Evolutionary conservation across 768 basidiomycete genomes (phyloP).

Genomic region (Clitopilus passeckerianus): DNA sequence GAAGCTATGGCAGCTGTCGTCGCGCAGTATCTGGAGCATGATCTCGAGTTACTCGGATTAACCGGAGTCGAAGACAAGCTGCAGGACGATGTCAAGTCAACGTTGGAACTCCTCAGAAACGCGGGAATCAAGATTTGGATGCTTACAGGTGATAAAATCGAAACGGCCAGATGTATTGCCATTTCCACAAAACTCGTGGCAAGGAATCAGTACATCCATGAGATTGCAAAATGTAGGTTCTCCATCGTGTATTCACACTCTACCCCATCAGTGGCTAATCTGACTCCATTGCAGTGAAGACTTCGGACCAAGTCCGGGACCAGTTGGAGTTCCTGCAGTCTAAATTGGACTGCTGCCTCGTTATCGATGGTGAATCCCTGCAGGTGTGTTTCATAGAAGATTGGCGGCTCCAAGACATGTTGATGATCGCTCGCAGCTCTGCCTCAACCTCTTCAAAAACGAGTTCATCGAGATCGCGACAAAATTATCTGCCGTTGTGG

Average conservation of each 20-base stretch:
- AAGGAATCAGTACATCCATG: slow-evolving; percentile 95
- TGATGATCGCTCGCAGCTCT: slow-evolving; percentile 53
- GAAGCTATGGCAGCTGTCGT: slow-evolving; percentile 79
- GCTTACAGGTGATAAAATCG: slow-evolving; percentile 98
- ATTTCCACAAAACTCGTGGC: slow-evolving; percentile 96
- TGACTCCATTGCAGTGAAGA: slow-evolving; percentile 59
- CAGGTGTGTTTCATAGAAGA: slow-evolving; percentile 48
- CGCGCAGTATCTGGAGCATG: slow-evolving; percentile 73
- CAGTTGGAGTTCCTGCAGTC: slow-evolving; percentile 91
- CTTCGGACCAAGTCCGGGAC: slow-evolving; percentile 75
- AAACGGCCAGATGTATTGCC: slow-evolving; percentile 97
- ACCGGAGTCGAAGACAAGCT: slow-evolving; percentile 99
- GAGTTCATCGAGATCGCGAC: slow-evolving; percentile 97
- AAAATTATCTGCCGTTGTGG: slow-evolving; percentile 93
- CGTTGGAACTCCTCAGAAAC: slow-evolving; percentile 88
- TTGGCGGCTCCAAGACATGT: background rate
- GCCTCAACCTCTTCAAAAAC: slow-evolving; percentile 82
- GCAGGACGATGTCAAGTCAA: slow-evolving; percentile 94
- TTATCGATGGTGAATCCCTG: slow-evolving; percentile 96
- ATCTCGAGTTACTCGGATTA: slow-evolving; percentile 86
- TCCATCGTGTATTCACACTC: background rate
- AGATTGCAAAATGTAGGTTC: slow-evolving; percentile 79
- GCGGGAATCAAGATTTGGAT: slow-evolving; percentile 99
- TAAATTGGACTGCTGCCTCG: slow-evolving; percentile 95
- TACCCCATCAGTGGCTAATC: slow-evolving; percentile 4